Evolutionary conservation across 2,329 filamentous ascomycete genomes (phyloP), one percentile per base, ranked within the genome.

Genomic region (Cercospora brassicicola): DNA sequence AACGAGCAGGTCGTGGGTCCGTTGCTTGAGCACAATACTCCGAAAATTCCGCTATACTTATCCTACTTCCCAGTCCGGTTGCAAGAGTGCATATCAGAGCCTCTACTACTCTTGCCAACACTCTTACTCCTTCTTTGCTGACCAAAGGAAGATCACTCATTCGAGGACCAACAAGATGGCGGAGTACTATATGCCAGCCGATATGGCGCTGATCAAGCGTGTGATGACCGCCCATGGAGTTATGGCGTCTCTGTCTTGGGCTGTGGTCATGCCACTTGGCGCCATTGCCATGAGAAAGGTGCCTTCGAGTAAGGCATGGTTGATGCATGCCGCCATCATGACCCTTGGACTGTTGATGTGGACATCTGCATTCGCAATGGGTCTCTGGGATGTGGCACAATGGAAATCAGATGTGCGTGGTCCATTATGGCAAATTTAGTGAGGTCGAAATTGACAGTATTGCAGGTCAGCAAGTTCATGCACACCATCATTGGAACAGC

Each of bases 331-430:
- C 13, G 76, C 74, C 0, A 78, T 85, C 62, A 86, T 88, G 70
- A 65, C 82, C 1, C 76, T 86, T 62, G 82, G 82, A 2, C 81
- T 85, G 62, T 55, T 82, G 4, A 69, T 86, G 39, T 83, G 80
- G 61, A 80, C 84, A 60, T 81, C 80, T 1, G 86, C 83, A 0
- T 80, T 86, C 62, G 85, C 81, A 1, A 74, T 87, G 0, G 86
- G 86, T 4, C 74, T 87, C 28, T 67, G 82, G 36, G 75, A 88
- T 28, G 84, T 65, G 20, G 30, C 45, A 15, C 82, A 2, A 77
- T 61, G 33, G 56, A 71, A 55, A 60, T 61, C 63, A 20, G 55
- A 59, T 59, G 55, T 33, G 2, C 3, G 55, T 39, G 33, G 13
- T 39, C 13, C 33, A 39, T 7, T 13, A n/a, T 39, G 5, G 13